These are phyloP conservation scores for Ophryocystis elektroscirrha DNA, from an alignment of 169 alveolate genomes.

Conservation along the genomic window DNA sequence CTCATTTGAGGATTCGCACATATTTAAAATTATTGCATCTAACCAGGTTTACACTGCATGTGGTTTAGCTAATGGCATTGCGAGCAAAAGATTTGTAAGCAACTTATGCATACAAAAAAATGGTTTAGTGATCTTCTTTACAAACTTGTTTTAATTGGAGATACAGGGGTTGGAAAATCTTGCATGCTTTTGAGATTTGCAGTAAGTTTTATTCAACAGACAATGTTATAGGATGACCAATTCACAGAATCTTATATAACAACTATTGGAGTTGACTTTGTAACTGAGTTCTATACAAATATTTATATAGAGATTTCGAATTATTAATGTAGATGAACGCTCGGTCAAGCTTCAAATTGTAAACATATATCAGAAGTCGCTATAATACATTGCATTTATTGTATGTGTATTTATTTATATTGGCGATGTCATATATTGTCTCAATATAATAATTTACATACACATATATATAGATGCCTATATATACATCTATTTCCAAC, in stretches of 20 bases:
- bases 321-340: too few species aligned
- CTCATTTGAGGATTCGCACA: too few species aligned
- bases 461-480: not conserved
- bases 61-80: too few species aligned
- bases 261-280: conserved; percentile 47
- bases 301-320: conserved; percentile 38
- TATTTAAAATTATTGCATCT: too few species aligned
- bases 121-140: conserved; percentile 73
- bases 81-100: too few species aligned
- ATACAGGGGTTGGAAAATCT: conserved; percentile 84
- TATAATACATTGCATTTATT: not conserved
- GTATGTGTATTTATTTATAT: not conserved
- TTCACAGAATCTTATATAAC: conserved; percentile 49
- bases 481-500: too few species aligned
- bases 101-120: too few species aligned
- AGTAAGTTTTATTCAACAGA: too few species aligned
- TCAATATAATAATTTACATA: not conserved
- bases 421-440: not conserved
- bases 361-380: not conserved
- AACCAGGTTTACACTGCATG: too few species aligned
- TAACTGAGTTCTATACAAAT: conserved; percentile 1
- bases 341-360: not conserved
- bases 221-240: conserved; percentile 39
- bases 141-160: conserved; percentile 74
- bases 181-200: conserved; percentile 66